Evolutionary conservation across 1,284 basidiomycete genomes (phyloP).

Genomic region (Tilletia walkeri): DNA sequence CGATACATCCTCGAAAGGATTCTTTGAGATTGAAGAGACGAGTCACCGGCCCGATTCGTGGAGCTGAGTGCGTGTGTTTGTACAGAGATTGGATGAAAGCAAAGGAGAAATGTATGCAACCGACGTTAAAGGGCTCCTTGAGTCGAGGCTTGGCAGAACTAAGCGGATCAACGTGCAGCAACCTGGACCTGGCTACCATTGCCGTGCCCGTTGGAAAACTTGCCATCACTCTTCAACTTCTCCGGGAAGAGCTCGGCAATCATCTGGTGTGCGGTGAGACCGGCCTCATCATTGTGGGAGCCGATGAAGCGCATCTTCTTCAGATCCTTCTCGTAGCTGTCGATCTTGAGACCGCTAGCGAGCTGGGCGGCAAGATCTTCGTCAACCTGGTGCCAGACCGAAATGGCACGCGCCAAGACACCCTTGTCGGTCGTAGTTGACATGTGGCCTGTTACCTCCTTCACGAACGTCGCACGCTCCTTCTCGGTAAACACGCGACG

Average conservation of each 20-base stretch:
- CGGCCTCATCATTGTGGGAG: slow-evolving; percentile 31
- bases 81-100: too few species aligned
- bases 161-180: too few species aligned
- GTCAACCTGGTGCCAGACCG: slow-evolving; percentile 42
- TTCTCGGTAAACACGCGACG: slow-evolving; percentile 70
- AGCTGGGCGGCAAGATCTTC: slow-evolving; percentile 31
- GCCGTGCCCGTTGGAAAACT: background rate
- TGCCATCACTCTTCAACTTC: background rate
- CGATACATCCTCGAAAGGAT: too few species aligned
- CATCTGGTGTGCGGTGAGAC: background rate
- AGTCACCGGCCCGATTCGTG: too few species aligned
- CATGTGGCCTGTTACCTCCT: slow-evolving; percentile 34
- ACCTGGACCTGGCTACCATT: too few species aligned
- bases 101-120: too few species aligned
- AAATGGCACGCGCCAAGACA: slow-evolving; percentile 29
- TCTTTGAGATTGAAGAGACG: too few species aligned
- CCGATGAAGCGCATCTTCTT: slow-evolving; percentile 32
- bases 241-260: slow-evolving; percentile 4
- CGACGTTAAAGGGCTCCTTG: too few species aligned
- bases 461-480: slow-evolving; percentile 28
- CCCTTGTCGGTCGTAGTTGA: slow-evolving; percentile 28
- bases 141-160: too few species aligned
- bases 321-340: slow-evolving; percentile 35
- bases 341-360: slow-evolving; percentile 34
- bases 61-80: too few species aligned